These are phyloP conservation scores for Diplotaxis tenuifolia DNA, from an alignment of 345 rosid genomes.

Conservation along the genomic window DNA sequence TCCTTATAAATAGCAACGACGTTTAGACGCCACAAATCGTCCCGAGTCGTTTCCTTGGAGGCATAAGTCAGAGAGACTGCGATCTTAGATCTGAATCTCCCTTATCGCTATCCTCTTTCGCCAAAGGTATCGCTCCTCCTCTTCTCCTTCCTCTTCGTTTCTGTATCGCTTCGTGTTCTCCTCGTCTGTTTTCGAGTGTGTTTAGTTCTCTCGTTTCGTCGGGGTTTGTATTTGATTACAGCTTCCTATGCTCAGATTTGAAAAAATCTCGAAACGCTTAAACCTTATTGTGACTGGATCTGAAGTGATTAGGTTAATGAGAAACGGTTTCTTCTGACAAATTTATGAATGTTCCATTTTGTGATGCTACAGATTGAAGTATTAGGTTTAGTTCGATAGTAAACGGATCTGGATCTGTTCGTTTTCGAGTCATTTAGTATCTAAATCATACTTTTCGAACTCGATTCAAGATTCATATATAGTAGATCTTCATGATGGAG, in stretches of 20 bases:
- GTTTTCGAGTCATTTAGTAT: not conserved
- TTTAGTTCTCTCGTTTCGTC: not conserved
- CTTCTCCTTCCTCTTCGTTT: not conserved
- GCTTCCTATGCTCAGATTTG: not conserved
- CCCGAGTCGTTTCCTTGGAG: conserved; percentile 24
- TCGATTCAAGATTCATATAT: not conserved
- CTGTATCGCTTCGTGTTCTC: not conserved
- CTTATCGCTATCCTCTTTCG: not conserved
- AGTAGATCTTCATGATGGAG: conserved; percentile 2
- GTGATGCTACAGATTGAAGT: not conserved
- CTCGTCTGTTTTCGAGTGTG: not conserved
- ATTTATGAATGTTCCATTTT: conserved; percentile 2
- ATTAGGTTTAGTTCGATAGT: not conserved
- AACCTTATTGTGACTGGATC: not conserved
- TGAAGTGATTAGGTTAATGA: not conserved
- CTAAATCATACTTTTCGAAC: not conserved
- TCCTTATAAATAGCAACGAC: conserved; percentile 29
- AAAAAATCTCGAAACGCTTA: not conserved
- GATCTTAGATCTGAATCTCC: conserved; percentile 18
- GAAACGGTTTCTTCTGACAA: too few species aligned
- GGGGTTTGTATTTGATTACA: not conserved
- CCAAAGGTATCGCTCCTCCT: conserved; percentile 24
- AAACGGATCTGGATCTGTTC: conserved; percentile 24
- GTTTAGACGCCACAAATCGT: conserved; percentile 3
- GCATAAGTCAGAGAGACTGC: not conserved